Evolutionary conservation across 345 rosid species (phyloP).

Genomic region (Raphanus raphanistrum): DNA sequence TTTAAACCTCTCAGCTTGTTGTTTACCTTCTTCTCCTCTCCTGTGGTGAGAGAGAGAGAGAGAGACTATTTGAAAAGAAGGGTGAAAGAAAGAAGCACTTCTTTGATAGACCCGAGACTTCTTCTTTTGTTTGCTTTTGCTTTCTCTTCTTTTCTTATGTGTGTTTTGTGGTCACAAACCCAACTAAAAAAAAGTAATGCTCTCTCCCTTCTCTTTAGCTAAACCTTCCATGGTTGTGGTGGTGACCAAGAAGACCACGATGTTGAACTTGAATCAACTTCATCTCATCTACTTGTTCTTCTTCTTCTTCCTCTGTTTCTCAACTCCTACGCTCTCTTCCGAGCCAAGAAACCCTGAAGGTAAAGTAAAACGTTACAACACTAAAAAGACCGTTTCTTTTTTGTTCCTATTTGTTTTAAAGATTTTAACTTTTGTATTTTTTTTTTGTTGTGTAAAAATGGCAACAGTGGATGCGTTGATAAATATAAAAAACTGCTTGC

Average conservation of each 20-base stretch:
- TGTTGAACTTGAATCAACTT: slow-evolving; percentile 7
- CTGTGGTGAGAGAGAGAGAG: background rate
- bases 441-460: background rate
- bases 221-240: slow-evolving; percentile 8
- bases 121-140: slow-evolving; percentile 30
- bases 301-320: slow-evolving; percentile 35
- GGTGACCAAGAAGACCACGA: slow-evolving; percentile 7
- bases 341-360: slow-evolving; percentile 95
- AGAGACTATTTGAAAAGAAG: slow-evolving; percentile 21
- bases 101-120: slow-evolving; percentile 30
- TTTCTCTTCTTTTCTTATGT: slow-evolving; percentile 38
- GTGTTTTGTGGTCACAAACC: slow-evolving; percentile 30
- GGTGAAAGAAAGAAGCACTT: background rate
- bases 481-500: slow-evolving; percentile 50
- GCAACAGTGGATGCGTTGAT: slow-evolving; percentile 80
- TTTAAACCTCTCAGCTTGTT: slow-evolving; percentile 23
- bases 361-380: slow-evolving; percentile 23
- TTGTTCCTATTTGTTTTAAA: background rate
- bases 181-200: slow-evolving; percentile 5
- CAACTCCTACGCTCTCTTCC: slow-evolving; percentile 47
- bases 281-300: slow-evolving; percentile 33
- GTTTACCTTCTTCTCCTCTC: background rate
- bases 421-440: background rate
- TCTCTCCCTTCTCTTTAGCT: slow-evolving; percentile 30
- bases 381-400: background rate